Evolutionary conservation across 305 asterid genomes (phyloP).

Genomic region (Solanum aculeatissimum): DNA sequence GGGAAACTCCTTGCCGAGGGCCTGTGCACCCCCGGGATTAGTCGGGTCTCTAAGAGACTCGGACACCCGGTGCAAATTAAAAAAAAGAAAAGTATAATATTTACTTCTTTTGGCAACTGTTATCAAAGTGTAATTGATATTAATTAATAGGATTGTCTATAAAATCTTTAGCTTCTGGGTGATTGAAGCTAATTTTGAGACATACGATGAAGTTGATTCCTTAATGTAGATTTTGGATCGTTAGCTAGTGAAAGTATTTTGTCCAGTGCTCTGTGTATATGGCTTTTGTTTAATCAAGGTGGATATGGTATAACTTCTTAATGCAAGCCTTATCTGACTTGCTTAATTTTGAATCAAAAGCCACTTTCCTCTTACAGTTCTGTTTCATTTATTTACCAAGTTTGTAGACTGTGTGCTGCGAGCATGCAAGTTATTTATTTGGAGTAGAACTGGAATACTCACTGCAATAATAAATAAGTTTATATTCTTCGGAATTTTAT

Average conservation of each 20-base stretch:
- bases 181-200: neutral
- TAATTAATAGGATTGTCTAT: neutral
- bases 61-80: no score
- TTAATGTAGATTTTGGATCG: neutral
- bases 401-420: neutral
- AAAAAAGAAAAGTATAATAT: no score
- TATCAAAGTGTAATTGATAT: neutral
- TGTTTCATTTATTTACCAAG: neutral
- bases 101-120: neutral
- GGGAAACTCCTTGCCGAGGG: no score
- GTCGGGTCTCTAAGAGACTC: no score
- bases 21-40: no score
- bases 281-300: neutral
- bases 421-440: neutral
- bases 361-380: neutral
- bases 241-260: neutral
- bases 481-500: neutral
- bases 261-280: neutral
- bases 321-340: neutral
- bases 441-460: neutral
- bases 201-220: neutral
- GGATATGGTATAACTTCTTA: neutral
- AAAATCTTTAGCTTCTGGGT: neutral
- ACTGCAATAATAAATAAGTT: neutral
- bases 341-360: neutral